Evolutionary conservation across 495 filamentous ascomycete genomes (phyloP).

Genomic region (Penicillium angulare): DNA sequence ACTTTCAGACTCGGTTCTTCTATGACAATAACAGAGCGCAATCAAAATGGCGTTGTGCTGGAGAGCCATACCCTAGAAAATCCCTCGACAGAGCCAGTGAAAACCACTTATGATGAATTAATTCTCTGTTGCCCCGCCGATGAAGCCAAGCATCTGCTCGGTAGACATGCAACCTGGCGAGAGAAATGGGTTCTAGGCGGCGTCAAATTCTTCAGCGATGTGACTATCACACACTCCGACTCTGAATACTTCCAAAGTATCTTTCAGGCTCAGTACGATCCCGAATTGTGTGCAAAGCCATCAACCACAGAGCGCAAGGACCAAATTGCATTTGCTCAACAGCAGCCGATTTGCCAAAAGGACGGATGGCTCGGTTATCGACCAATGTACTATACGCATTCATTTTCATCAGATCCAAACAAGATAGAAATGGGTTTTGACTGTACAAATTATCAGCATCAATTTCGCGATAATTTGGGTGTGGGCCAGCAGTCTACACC

Average conservation of each 20-base stretch:
- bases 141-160: conserved; percentile 65
- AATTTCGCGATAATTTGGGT: conserved; percentile 60
- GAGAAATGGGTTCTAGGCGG: conserved; percentile 69
- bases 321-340: conserved; percentile 53
- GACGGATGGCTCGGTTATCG: conserved; percentile 54
- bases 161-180: conserved; percentile 57
- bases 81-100: not conserved
- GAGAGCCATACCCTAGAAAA: conserved; percentile 5
- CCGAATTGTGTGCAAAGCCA: conserved; percentile 48
- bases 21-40: conserved; percentile 56
- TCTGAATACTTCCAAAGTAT: conserved; percentile 69
- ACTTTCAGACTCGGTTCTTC: conserved; percentile 63
- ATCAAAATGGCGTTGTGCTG: conserved; percentile 55
- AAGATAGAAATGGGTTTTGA: conserved; percentile 89
- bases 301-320: conserved; percentile 46
- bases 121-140: conserved; percentile 71
- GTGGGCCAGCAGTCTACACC: conserved; percentile 38
- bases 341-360: conserved; percentile 28
- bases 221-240: conserved; percentile 82
- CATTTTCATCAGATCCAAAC: conserved; percentile 57
- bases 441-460: conserved; percentile 80
- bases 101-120: conserved; percentile 66
- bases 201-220: conserved; percentile 77
- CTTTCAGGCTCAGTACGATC: conserved; percentile 68
- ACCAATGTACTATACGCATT: conserved; percentile 83